Evolutionary conservation across 768 basidiomycete genomes (phyloP).

Genomic region (Pulveroboletus sp.): DNA sequence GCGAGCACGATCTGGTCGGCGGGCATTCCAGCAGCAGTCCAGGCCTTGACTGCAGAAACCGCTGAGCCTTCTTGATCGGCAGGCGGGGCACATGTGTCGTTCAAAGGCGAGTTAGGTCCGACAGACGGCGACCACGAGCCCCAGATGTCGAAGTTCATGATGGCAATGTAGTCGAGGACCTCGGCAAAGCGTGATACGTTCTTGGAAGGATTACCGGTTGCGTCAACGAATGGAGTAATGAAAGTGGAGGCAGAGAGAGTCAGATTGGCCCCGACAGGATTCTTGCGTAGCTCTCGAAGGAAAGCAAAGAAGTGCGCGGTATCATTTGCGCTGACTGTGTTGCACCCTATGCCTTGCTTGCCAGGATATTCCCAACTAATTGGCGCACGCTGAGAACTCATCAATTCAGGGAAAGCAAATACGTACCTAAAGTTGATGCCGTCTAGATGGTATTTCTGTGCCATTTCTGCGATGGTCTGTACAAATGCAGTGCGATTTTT

Average conservation of each 20-base stretch:
- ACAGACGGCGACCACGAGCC: conserved; percentile 49
- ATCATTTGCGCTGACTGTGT: conserved; percentile 53
- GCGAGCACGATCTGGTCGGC: conserved; percentile 65
- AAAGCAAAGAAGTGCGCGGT: conserved; percentile 68
- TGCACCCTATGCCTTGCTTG: conserved; percentile 63
- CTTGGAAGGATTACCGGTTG: conserved; percentile 53
- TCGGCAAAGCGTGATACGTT: conserved; percentile 71
- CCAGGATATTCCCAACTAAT: conserved; percentile 85
- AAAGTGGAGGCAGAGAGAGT: conserved; percentile 63
- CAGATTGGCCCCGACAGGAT: conserved; percentile 48
- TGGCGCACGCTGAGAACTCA: conserved; percentile 9
- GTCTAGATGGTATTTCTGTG: conserved; percentile 46
- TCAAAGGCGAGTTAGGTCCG: conserved; percentile 79
- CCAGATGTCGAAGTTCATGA: conserved; percentile 67
- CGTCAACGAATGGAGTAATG: conserved; percentile 59
- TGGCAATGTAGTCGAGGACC: conserved; percentile 62
- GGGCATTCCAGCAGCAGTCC: conserved; percentile 77
- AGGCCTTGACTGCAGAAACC: conserved; percentile 61
- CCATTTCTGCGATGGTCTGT: conserved; percentile 48
- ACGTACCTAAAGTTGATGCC: conserved; percentile 39
- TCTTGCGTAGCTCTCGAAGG: conserved; percentile 60
- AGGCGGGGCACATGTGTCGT: conserved; percentile 65
- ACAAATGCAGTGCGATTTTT: conserved; percentile 62
- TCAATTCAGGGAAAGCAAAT: neutral
- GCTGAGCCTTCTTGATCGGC: conserved; percentile 69